Base-by-base conservation (phyloP, 2,329 filamentous ascomycete species). In the Thielaviopsis euricoi region DNA sequence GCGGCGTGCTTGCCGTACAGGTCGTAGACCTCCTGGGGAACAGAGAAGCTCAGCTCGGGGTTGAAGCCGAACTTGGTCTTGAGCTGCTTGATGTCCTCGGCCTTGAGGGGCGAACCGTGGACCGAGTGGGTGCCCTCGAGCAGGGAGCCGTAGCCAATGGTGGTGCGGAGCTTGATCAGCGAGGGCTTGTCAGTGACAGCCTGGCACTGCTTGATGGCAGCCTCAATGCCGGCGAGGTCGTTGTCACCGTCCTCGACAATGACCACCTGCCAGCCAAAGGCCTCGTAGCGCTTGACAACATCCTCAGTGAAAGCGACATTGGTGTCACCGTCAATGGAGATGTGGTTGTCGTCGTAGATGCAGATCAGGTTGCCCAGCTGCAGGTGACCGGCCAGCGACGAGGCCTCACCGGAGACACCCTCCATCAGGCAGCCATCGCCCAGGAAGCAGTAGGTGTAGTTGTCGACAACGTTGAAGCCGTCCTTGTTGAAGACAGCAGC, bases 371-470 rank as follows among this genome's bases (percentile, higher is more conserved):
- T 98, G 71, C 91, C 93, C 64, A 98, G 83, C 81, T 97, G 87
- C 73, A 97, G 81, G 78, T 98, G 93, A 69, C 93, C 93, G 65
- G 93, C 93, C 65, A 89, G 80, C 61, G 89, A 95, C 66, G 80
- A 88, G 67, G 93, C 91, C 79, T 98, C 93, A 69, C 82, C 82
- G 65, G 93, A 89, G 76, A 98, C 81, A 80, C 93, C 93, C 80
- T 98, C 93, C 90, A 95, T 94, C 75, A 94, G 82, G 76, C 93
- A 98, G 65, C 93, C 93, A 79, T 98, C 93, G 71, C 93, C 93
- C 70, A 98, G 87, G 82, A 97, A 95, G 74, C 73, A 76, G 77
- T 90, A 98, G 71, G 93, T 98, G 82, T 96, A 83, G 85, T 97
- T 96, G 82, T 94, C 86, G 74, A 95, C 75, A 59, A 98, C 75